Evolutionary conservation across 148 eudicot species (phyloP), one percentile per base, ranked within the genome.

Genomic region (Vaccinium corymbosum): DNA sequence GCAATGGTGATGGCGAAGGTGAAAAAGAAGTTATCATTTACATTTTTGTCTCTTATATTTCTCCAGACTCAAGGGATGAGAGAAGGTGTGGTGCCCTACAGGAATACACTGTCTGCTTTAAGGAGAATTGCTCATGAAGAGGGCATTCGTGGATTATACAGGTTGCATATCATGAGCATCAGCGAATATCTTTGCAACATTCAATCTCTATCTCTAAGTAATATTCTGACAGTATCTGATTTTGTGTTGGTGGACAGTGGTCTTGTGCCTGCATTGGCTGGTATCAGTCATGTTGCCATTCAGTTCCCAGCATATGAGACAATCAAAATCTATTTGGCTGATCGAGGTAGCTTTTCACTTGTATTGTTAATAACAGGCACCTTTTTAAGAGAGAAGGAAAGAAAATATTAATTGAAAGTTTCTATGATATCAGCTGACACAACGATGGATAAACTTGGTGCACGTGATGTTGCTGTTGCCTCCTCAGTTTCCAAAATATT

Each of bases 111-210:
- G 15, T 94, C 96, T 87, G 97, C 99, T 86, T 84, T 97, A 80
- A 84, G 90, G 78, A 92, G 88, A 91, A 94, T 93, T 87, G 90
- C 96, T 50, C 91, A 86, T 25, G 92, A 94, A 87, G 99, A 97
- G 94, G 99, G 99, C 78, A 89, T 93, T 68, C 97, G 96, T 83
- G 99, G 99, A 53, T 87, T 97, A 76, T 97, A 97, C 89, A 94
- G 99, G 99, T 97, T 79, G 86, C 71, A 27, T 80, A 78, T 57
- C 81, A 29, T 6, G 71, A 42, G 50, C 73, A 35, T 72, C 6
- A 27, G 82, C 38, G 1, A 7, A 32, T 79, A 29, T 57, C 57
- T 29, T 68, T 49, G 3, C 49, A 46, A 46, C 48, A 22, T 20
- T 22, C 4, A 7, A 19, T 83, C 52, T 62, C 3, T 79, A 55